Evolutionary conservation across 768 basidiomycete species (phyloP).

Genomic region (Neoboletus magnificus): DNA sequence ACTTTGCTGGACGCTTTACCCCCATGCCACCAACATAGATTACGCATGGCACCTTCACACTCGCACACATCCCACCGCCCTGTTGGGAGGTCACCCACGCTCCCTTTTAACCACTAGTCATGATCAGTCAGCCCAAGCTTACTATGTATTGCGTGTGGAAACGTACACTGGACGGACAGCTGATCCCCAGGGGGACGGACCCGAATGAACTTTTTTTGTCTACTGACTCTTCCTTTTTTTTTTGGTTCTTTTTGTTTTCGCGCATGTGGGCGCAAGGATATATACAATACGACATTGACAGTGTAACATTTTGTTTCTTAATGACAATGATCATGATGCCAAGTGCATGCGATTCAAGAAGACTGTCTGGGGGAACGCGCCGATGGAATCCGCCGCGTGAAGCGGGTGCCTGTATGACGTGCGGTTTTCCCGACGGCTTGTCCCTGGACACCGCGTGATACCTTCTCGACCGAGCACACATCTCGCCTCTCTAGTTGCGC

Average conservation of each 20-base stretch:
- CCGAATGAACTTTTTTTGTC: conserved; percentile 15
- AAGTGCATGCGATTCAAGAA: neutral
- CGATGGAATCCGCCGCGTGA: neutral
- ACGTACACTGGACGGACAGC: conserved; percentile 26
- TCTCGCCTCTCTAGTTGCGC: conserved; percentile 23
- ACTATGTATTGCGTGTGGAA: conserved; percentile 26
- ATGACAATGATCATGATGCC: conserved; percentile 23
- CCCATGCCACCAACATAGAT: conserved; percentile 15
- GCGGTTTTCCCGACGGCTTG: neutral
- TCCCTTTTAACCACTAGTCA: conserved; percentile 17
- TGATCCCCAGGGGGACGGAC: conserved; percentile 24
- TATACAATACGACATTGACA: conserved; percentile 32
- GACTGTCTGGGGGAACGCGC: conserved; percentile 20
- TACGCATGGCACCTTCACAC: conserved; percentile 6
- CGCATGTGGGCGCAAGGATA: conserved; percentile 20
- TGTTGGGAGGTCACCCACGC: conserved; percentile 14
- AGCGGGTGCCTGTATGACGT: conserved; percentile 14
- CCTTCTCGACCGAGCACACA: neutral
- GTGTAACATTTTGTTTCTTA: conserved; percentile 20
- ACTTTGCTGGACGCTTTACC: conserved; percentile 23
- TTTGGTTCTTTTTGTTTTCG: conserved; percentile 17
- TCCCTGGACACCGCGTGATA: conserved; percentile 2
- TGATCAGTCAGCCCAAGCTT: conserved; percentile 11
- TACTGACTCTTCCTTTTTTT: conserved; percentile 8
- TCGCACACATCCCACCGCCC: neutral